phyloP scores from a whole-genome alignment of 2,329 filamentous ascomycete genomes.

The Didymella segeticola region DNA sequence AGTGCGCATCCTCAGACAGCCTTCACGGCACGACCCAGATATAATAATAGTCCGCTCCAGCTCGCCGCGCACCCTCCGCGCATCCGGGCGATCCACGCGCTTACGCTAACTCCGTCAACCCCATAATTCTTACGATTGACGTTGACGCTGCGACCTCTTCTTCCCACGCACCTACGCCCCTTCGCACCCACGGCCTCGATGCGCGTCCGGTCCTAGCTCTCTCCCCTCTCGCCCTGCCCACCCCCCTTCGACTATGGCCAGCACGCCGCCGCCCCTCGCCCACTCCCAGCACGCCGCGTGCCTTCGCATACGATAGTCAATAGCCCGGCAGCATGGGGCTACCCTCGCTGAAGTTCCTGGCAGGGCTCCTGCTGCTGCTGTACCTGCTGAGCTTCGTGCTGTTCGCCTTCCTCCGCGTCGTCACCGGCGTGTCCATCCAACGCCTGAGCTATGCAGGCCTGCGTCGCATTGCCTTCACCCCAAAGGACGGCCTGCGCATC shows the following conservation, averaged over 20 bases:
- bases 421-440: conserved; percentile 95
- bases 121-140: conserved; percentile 13
- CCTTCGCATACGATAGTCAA: conserved; percentile 23
- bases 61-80: not conserved
- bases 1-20: not conserved
- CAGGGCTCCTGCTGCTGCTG: conserved; percentile 82
- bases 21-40: not conserved
- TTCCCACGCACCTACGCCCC: not conserved
- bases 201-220: conserved; percentile 24
- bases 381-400: conserved; percentile 93
- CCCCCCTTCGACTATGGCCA: conserved; percentile 41
- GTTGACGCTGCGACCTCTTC: conserved; percentile 13
- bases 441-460: conserved; percentile 92
- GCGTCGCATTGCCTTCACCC: conserved; percentile 87
- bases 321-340: conserved; percentile 50
- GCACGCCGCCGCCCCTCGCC: conserved; percentile 24
- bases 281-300: conserved; percentile 38
- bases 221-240: too few species aligned
- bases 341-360: conserved; percentile 70
- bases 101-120: conserved; percentile 18
- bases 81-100: conserved; percentile 14
- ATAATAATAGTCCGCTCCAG: not conserved
- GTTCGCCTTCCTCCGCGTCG: conserved; percentile 89
- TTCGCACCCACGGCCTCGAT: conserved; percentile 22
- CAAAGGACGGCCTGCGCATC: conserved; percentile 85